These are phyloP conservation scores for Alternaria sp. DNA, from an alignment of 2,329 filamentous ascomycete genomes.

Conservation along the genomic window DNA sequence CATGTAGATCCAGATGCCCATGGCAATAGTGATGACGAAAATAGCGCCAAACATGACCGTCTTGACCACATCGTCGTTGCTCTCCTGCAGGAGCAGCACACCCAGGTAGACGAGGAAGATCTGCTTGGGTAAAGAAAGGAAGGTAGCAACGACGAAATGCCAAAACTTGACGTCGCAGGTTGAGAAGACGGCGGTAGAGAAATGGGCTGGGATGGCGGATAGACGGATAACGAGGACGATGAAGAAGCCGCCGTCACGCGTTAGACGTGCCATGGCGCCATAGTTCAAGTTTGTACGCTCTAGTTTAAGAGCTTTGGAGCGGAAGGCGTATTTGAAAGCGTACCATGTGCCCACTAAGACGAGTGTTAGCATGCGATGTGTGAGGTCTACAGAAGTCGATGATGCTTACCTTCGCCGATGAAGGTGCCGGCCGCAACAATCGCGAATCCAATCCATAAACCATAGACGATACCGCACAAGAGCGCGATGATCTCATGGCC, in stretches of 20 bases:
- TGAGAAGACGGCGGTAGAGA: constrained; percentile 48
- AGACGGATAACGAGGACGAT: constrained; percentile 49
- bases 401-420: constrained; percentile 43
- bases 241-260: constrained; percentile 47
- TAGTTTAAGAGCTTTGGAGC: constrained; percentile 42
- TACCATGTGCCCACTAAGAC: constrained; percentile 48
- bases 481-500: constrained; percentile 48
- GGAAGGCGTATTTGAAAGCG: constrained; percentile 46
- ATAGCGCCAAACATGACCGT: constrained; percentile 45
- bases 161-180: constrained; percentile 51
- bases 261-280: constrained; percentile 48
- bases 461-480: constrained; percentile 49
- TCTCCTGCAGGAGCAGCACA: constrained; percentile 43
- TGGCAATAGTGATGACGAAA: constrained; percentile 40
- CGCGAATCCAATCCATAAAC: constrained; percentile 47
- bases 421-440: constrained; percentile 49
- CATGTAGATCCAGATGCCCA: constrained; percentile 46
- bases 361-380: constrained; percentile 19
- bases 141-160: constrained; percentile 47
- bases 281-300: constrained; percentile 50
- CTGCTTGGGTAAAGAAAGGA: constrained; percentile 48
- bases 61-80: constrained; percentile 36
- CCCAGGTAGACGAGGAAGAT: constrained; percentile 50
- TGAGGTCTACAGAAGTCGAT: background rate
- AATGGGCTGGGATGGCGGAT: constrained; percentile 47